These are phyloP conservation scores for Stagonosporopsis cucurbitacearum DNA, from an alignment of 2,329 filamentous ascomycete genomes.

Conservation along the genomic window DNA sequence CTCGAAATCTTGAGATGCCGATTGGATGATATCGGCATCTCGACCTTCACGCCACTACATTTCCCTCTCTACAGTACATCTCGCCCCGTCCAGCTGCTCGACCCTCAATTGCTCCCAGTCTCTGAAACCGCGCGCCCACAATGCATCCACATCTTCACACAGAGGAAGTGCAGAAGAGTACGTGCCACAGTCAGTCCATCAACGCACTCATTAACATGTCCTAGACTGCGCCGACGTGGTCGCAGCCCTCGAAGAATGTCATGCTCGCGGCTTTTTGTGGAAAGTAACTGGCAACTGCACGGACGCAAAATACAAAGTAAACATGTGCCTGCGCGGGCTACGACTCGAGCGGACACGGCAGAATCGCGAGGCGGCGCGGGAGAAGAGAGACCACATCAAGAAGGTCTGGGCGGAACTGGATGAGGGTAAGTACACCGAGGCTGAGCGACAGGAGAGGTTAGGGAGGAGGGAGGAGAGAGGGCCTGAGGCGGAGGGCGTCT, in stretches of 20 bases:
- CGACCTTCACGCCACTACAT: constrained; percentile 16
- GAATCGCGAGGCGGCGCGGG: constrained; percentile 74
- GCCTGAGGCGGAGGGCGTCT: neutral
- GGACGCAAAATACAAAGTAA: constrained; percentile 81
- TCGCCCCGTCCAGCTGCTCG: neutral
- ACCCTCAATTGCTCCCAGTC: neutral
- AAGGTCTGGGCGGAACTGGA: constrained; percentile 81
- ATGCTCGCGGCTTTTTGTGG: constrained; percentile 88
- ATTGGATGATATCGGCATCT: constrained; percentile 11
- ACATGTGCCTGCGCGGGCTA: constrained; percentile 81
- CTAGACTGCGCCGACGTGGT: constrained; percentile 94
- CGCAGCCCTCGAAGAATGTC: constrained; percentile 92
- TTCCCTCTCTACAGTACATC: neutral
- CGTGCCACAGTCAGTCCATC: constrained; percentile 19
- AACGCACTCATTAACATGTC: neutral
- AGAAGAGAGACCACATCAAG: constrained; percentile 75
- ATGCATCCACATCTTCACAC: constrained; percentile 99
- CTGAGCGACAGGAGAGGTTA: neutral
- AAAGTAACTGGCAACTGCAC: constrained; percentile 93
- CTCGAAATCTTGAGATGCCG: constrained; percentile 30
- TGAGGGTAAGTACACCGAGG: constrained; percentile 60
- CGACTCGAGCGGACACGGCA: constrained; percentile 76
- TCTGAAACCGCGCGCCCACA: constrained; percentile 33
- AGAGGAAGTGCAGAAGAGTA: constrained; percentile 82
- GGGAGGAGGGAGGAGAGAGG: neutral